phyloP scores from a whole-genome alignment of 139 green algal species.

The Haematococcus lacustris region DNA sequence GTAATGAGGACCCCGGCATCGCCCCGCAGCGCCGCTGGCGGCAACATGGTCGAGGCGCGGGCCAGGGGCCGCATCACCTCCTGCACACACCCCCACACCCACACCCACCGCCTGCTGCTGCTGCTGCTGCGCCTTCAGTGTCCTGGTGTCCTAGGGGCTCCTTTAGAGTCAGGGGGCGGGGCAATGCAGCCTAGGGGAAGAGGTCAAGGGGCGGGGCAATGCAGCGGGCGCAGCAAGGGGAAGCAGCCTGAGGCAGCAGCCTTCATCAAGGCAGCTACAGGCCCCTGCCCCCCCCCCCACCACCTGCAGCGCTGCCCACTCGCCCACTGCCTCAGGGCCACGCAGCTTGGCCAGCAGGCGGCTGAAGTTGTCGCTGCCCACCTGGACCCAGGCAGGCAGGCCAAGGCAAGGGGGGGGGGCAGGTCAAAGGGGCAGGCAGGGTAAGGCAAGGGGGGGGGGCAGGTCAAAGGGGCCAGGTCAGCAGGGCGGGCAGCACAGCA shows the following conservation, averaged over 20 bases:
- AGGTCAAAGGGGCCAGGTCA: too few species aligned
- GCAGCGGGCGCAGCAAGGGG: too few species aligned
- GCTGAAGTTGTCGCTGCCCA: conserved; percentile 68
- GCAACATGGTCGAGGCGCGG: conserved; percentile 66
- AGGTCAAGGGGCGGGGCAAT: too few species aligned
- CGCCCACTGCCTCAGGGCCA: conserved; percentile 30
- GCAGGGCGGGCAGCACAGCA: too few species aligned
- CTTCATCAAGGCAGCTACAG: too few species aligned
- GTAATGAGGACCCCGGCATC: conserved; percentile 61
- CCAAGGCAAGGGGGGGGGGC: neutral
- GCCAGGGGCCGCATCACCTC: conserved; percentile 57
- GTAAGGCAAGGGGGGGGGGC: neutral
- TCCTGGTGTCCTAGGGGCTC: too few species aligned
- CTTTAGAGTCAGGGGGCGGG: too few species aligned
- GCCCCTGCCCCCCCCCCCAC: neutral
- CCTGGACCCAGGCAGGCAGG: conserved; percentile 15
- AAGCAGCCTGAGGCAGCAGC: too few species aligned
- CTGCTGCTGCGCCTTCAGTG: too few species aligned
- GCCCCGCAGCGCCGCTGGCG: conserved; percentile 57
- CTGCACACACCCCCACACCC: too few species aligned
- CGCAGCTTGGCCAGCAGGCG: conserved; percentile 49
- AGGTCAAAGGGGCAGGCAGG: neutral
- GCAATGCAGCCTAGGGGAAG: too few species aligned
- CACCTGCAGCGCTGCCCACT: conserved; percentile 55
- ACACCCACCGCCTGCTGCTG: too few species aligned